Base-by-base conservation (phyloP, 2,329 filamentous ascomycete species). In the Plenodomus lindquistii region DNA sequence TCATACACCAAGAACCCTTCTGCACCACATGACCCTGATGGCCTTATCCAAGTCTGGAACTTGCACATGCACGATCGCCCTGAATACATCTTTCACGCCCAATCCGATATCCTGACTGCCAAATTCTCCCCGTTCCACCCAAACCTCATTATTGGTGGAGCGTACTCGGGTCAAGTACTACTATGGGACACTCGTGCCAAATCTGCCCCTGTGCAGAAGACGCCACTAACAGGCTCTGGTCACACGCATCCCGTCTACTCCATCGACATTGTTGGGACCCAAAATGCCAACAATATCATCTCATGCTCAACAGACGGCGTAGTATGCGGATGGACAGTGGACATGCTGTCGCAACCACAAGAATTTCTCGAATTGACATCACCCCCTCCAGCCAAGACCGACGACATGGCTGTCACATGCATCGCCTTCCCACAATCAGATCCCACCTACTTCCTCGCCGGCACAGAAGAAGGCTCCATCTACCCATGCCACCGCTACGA, bases 41-140 rank as follows among this genome's bases (percentile, higher is more conserved):
- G 94, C 20, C 81, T 99, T 37, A 87, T 99, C 24, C 92, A 97
- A 71, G 87, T 99, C 27, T 99, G 95, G 95, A 99, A 97, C 69
- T 82, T 91, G 66, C 92, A 97, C 72, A 86, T 97, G 71, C 92
- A 95, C 62, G 90, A 94, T 60, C 85, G 94, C 22, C 91, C 94
- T 1, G 94, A 99, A 78, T 97, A 96, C 73, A 87, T 96, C 48
- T 97, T 99, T 72, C 92, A 96, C 64, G 92, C 93, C 9, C 93
- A 95, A 52, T 97, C 92, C 37, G 94, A 99, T 73, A 91, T 99
- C 44, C 81, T 99, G 13, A 89, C 92, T 0, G 94, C 94, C 56
- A 95, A 94, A 60, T 99, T 99, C 75, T 97, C 94, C n/a, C 94
- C 94, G 0, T 97, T 97, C 69, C 94, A 99, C 71, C 93, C 93